Evolutionary conservation across 768 basidiomycete species (phyloP).

Genomic region (Macrolepiota dolichaula): DNA sequence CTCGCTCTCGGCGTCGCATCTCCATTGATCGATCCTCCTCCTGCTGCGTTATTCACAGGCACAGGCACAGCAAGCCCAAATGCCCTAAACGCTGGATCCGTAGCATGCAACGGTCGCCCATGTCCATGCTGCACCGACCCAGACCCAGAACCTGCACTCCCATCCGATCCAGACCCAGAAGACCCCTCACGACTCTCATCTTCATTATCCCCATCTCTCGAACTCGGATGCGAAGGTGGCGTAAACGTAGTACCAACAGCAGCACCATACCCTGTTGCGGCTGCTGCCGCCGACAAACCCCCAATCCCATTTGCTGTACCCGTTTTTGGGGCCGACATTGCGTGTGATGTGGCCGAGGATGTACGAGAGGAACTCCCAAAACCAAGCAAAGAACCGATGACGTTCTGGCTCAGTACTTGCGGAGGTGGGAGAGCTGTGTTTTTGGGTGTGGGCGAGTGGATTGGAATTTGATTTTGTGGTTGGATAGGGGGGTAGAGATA

Average conservation of each 20-base stretch:
- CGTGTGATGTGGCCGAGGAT: constrained; percentile 33
- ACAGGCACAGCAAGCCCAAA: neutral
- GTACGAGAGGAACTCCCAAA: constrained; percentile 42
- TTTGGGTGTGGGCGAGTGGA: constrained; percentile 53
- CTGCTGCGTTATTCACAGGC: neutral
- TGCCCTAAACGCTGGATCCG: constrained; percentile 21
- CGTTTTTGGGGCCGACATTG: no score
- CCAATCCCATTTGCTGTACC: no score
- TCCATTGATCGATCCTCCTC: neutral
- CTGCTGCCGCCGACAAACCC: neutral
- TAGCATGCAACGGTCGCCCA: constrained; percentile 7
- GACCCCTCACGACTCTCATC: constrained; percentile 27
- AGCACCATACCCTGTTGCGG: neutral
- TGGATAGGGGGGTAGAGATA: constrained; percentile 10
- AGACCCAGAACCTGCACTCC: constrained; percentile 19
- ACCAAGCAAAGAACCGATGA: constrained; percentile 63
- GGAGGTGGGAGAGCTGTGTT: constrained; percentile 47
- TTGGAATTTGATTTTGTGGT: constrained; percentile 23
- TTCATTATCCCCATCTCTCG: constrained; percentile 60
- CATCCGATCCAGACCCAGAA: constrained; percentile 27
- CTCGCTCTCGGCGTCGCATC: constrained; percentile 18
- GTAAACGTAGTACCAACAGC: constrained; percentile 8
- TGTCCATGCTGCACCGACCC: constrained; percentile 20
- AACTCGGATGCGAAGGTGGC: constrained; percentile 36
- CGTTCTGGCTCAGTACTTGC: constrained; percentile 69